Base-by-base conservation (phyloP, 176 grass and related monocot genomes). In the Bonia amplexicaulis region DNA sequence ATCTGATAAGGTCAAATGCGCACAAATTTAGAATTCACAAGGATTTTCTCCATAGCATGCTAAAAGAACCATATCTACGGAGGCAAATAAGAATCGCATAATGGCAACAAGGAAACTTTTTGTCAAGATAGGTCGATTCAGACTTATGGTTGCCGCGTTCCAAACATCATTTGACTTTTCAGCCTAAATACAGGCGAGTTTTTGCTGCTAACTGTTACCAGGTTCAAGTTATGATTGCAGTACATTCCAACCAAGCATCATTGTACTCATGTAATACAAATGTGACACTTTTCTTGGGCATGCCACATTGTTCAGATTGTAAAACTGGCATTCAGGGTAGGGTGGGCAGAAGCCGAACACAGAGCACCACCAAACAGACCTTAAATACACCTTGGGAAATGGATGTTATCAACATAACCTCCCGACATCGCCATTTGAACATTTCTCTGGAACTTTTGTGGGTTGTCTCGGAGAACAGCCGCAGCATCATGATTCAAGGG, bases 401-500 rank as follows among this genome's bases (percentile, higher is more conserved):
- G 65, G 61, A 67, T 80, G 20, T 77, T 77, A 29, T 81, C 80
- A 37, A 94, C 86, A 57, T 89, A 89, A 2, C 89, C 89, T 69
- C 89, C 92, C 12, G 63, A 80, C 87, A 91, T 89, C 11, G 92
- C 92, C 59, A 70, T 80, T 80, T 76, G 88, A 17, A 91, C 92
- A 82, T 94, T 91, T 74, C 80, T 78, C 92, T 89, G 83, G 62
- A 94, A 91, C 89, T 89, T 87, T 12, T 79, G 83, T 47, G 89
- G 92, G 55, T 89, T 91, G 79, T 91, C 86, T 40, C 87, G 84
- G 40, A 91, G 79, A 40, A 91, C 89, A 15, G 69, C 79, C 0
- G 92, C 92, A 15, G 92, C 89, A 49, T 94, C 89, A 66, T 91
- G 87, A 73, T 94, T 91, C 76, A 94, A 75, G 5, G 92, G 92